Conservation (phyloP, 192 early-diverging fungal genomes). For the Dispira simplex region DNA sequence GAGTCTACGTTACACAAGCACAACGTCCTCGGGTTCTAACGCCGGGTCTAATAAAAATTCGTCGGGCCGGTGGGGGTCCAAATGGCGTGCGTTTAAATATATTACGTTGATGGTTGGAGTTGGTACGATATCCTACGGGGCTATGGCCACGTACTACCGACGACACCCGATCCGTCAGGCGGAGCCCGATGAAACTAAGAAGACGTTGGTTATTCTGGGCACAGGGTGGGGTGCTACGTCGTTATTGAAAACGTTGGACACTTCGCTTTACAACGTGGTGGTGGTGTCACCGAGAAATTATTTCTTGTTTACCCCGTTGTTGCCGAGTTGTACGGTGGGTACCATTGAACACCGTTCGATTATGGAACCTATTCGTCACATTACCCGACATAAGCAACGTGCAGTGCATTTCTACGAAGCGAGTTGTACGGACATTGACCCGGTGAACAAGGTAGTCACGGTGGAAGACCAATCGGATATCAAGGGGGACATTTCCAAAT, state of each 20-base stretch:
- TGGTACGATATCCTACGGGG: background rate
- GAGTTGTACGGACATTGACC: constrained; percentile 32
- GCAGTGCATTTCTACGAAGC: constrained; percentile 47
- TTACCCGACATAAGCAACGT: constrained; percentile 25
- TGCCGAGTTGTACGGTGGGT: constrained; percentile 70
- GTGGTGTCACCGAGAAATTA: constrained; percentile 75
- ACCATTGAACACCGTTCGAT: constrained; percentile 79
- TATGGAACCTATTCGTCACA: constrained; percentile 60
- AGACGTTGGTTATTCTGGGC: constrained; percentile 5
- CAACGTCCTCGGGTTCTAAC: background rate
- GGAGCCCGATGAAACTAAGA: background rate
- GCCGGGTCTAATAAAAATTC: background rate
- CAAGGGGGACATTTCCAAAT: constrained; percentile 15
- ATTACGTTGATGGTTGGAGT: background rate
- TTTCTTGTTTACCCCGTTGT: constrained; percentile 75
- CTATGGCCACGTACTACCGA: background rate
- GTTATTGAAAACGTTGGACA: constrained; percentile 52
- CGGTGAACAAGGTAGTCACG: constrained; percentile 23
- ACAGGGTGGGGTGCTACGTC: constrained; percentile 33
- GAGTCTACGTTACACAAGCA: background rate
- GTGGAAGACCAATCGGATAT: constrained; percentile 13
- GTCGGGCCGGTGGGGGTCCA: background rate
- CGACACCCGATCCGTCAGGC: constrained; percentile 4
- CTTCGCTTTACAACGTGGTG: constrained; percentile 46
- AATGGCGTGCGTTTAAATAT: constrained; percentile 2